Percentiles rank a stretch among this genome's conserved stretches.
These are phyloP conservation scores for Hsuehochloa calcarea DNA, from an alignment of 176 grass and related monocot genomes.

Conservation along the genomic window DNA sequence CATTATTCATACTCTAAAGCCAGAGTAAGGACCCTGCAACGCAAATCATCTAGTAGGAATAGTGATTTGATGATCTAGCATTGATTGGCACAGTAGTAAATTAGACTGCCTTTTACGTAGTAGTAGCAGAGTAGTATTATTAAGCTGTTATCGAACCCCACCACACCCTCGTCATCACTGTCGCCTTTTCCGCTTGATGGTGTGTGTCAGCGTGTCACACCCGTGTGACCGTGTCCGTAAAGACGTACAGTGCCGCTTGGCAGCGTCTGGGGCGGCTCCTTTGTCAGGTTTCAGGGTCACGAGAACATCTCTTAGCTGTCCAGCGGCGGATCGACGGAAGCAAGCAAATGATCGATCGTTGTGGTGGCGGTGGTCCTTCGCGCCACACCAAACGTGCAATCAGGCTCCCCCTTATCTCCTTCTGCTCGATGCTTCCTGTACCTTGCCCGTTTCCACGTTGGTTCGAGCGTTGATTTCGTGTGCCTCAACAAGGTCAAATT, in stretches of 20 bases:
- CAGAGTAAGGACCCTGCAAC: background rate
- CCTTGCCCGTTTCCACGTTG: background rate
- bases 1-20: too few species aligned
- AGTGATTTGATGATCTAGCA: background rate
- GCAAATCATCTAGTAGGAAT: background rate
- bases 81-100: background rate
- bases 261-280: background rate
- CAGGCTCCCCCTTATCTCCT: background rate
- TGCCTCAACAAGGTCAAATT: background rate
- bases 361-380: conserved; percentile 8
- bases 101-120: background rate
- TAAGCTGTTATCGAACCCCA: background rate
- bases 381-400: conserved; percentile 1
- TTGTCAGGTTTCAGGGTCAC: conserved; percentile 21
- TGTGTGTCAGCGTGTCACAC: background rate
- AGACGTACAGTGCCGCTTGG: conserved; percentile 18
- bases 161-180: background rate
- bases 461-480: background rate
- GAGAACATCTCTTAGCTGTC: conserved; percentile 38
- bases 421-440: background rate
- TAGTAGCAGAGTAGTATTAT: background rate
- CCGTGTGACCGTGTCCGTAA: conserved; percentile 24
- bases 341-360: conserved; percentile 33
- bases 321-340: conserved; percentile 25
- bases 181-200: conserved; percentile 10